These are phyloP conservation scores for Alternaria incomplexa DNA, from an alignment of 2,329 filamentous ascomycete genomes.

Conservation along the genomic window DNA sequence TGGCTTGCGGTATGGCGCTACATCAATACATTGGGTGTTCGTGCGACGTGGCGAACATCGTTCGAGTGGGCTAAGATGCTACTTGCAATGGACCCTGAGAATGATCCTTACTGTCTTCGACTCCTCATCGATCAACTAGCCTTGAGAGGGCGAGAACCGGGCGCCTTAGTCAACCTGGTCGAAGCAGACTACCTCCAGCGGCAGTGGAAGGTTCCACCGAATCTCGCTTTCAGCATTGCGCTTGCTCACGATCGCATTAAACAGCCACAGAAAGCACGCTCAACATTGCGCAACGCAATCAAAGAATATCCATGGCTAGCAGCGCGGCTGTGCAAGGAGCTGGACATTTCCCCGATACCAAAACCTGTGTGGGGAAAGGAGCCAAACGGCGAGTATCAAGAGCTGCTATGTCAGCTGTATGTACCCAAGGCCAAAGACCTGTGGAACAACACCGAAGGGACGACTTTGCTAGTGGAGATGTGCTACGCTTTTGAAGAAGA, in stretches of 20 bases:
- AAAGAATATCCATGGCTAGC: conserved; percentile 83
- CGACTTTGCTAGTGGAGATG: conserved; percentile 71
- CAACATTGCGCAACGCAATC: conserved; percentile 71
- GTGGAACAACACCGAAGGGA: conserved; percentile 81
- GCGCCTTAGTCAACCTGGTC: conserved; percentile 76
- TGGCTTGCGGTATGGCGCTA: conserved; percentile 92
- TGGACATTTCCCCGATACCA: conserved; percentile 77
- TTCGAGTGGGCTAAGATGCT: conserved; percentile 93
- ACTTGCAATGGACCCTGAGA: conserved; percentile 71
- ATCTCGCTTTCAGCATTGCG: conserved; percentile 77
- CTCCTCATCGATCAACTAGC: conserved; percentile 84
- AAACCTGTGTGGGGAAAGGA: conserved; percentile 82
- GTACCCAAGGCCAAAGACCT: conserved; percentile 77
- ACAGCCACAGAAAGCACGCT: conserved; percentile 69
- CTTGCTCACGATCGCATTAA: conserved; percentile 77
- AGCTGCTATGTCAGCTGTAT: conserved; percentile 78
- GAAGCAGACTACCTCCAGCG: conserved; percentile 56
- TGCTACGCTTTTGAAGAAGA: conserved; percentile 58
- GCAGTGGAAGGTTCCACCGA: conserved; percentile 63
- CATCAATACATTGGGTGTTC: conserved; percentile 81
- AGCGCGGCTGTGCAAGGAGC: conserved; percentile 76
- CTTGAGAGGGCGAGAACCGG: conserved; percentile 77
- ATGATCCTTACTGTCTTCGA: conserved; percentile 82
- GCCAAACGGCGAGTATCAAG: conserved; percentile 68
- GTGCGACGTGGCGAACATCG: conserved; percentile 92